A percentile compares a stretch with the other conserved stretches of the same genome.
Evolutionary conservation across 2,329 filamentous ascomycete genomes (phyloP).

Genomic region (Mariannaea elegans): DNA sequence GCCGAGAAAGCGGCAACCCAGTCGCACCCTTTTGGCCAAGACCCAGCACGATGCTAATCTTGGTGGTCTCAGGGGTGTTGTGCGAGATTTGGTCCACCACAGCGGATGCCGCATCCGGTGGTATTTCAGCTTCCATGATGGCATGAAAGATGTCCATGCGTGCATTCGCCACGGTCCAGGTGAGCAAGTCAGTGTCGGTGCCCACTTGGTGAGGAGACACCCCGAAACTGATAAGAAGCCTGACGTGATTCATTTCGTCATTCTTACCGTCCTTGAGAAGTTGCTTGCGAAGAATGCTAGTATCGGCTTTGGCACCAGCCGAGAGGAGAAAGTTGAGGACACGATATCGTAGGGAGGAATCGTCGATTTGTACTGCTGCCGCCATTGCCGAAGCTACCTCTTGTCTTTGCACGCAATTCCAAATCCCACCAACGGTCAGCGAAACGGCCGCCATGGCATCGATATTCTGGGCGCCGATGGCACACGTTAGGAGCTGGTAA

Average conservation of each 20-base stretch:
- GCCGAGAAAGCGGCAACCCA: not conserved
- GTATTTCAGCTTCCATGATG: not conserved
- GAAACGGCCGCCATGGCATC: not conserved
- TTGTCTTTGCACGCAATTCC: not conserved
- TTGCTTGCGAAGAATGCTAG: not conserved
- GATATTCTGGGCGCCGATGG: not conserved
- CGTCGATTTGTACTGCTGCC: not conserved
- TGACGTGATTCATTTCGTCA: not conserved
- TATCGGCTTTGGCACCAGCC: not conserved
- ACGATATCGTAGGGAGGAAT: not conserved
- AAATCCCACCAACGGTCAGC: not conserved
- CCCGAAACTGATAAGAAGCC: not conserved
- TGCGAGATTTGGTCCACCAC: not conserved
- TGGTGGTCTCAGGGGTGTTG: not conserved
- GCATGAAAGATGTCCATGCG: not conserved
- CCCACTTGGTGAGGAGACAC: not conserved
- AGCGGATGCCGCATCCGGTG: not conserved
- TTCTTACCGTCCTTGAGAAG: not conserved
- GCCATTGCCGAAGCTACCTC: not conserved
- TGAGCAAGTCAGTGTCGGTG: not conserved
- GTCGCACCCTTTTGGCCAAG: not conserved
- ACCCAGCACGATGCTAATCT: not conserved
- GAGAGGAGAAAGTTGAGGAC: not conserved
- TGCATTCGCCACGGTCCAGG: not conserved
- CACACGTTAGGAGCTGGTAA: not conserved